These are phyloP conservation scores for Globisporangium paroecandrum DNA, from an alignment of 352 stramenopile genomes.

Conservation along the genomic window DNA sequence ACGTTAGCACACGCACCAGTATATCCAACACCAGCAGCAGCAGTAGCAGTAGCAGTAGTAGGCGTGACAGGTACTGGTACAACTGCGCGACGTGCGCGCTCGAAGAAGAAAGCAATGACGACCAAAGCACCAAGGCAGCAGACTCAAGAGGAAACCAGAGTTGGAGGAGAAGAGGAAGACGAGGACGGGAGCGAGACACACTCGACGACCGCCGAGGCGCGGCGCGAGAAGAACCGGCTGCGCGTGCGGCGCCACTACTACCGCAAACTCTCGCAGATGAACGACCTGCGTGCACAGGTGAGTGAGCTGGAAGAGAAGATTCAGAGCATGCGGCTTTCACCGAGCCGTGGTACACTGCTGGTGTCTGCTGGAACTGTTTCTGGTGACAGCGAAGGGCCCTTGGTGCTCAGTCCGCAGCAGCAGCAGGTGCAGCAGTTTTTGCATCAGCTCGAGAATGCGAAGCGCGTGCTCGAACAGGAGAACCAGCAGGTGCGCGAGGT, in stretches of 20 bases:
- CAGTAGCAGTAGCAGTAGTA: background rate
- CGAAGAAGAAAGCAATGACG: background rate
- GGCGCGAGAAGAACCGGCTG: conserved; percentile 20
- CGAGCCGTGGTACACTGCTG: background rate
- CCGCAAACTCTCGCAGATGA: conserved; percentile 21
- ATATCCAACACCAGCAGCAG: background rate
- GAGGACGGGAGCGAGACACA: background rate
- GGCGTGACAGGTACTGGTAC: background rate
- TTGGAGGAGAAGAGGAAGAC: background rate
- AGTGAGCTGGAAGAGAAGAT: conserved; percentile 19
- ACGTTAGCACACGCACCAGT: background rate
- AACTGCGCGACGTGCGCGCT: background rate
- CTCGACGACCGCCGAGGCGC: conserved; percentile 10
- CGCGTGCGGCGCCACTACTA: conserved; percentile 24
- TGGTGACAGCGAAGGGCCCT: background rate
- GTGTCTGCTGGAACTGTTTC: background rate
- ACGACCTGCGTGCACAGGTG: conserved; percentile 18
- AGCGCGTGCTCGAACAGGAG: conserved; percentile 8
- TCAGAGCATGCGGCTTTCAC: background rate
- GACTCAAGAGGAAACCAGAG: background rate
- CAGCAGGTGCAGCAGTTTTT: conserved; percentile 7
- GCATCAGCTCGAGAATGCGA: conserved; percentile 8
- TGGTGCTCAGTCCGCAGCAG: conserved; percentile 3
- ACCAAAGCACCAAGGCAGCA: background rate
- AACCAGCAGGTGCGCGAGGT: conserved; percentile 14